Percentiles rank a stretch among this genome's conserved stretches.
These are phyloP conservation scores for Xylaria arbuscula DNA, from an alignment of 2,329 filamentous ascomycete species.

Conservation along the genomic window DNA sequence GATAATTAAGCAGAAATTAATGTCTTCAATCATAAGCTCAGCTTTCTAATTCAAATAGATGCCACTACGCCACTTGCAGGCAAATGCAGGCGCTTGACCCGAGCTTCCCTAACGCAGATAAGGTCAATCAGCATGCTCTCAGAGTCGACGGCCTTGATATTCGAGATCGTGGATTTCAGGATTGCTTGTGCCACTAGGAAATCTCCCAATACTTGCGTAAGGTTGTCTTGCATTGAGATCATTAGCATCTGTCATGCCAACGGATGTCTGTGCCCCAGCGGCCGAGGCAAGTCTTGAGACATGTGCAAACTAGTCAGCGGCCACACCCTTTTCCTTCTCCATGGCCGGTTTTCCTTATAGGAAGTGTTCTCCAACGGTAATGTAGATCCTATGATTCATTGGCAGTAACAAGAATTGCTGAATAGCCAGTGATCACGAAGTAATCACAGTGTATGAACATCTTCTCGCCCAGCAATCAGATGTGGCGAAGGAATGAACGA, in stretches of 20 bases:
- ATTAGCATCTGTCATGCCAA: slow-evolving; percentile 51
- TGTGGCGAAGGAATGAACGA: slow-evolving; percentile 24
- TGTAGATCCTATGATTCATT: slow-evolving; percentile 54
- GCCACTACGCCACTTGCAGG: slow-evolving; percentile 49
- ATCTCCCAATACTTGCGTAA: slow-evolving; percentile 50
- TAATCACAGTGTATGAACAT: not conserved
- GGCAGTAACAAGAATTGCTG: not conserved
- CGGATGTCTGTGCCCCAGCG: slow-evolving; percentile 56
- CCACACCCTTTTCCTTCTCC: slow-evolving; percentile 59
- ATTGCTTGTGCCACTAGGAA: slow-evolving; percentile 46
- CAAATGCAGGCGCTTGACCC: slow-evolving; percentile 51
- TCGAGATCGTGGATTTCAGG: slow-evolving; percentile 44
- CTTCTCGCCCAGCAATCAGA: slow-evolving; percentile 17
- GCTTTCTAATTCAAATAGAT: slow-evolving; percentile 46
- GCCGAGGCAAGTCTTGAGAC: slow-evolving; percentile 54
- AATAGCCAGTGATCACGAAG: not conserved
- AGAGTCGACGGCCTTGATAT: slow-evolving; percentile 40
- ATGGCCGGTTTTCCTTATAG: slow-evolving; percentile 55
- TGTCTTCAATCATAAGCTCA: slow-evolving; percentile 40
- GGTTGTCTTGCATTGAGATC: slow-evolving; percentile 50
- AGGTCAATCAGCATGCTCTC: slow-evolving; percentile 44
- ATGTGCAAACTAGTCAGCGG: slow-evolving; percentile 55
- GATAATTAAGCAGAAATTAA: slow-evolving; percentile 51
- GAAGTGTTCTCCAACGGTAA: slow-evolving; percentile 58
- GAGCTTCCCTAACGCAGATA: slow-evolving; percentile 45